Conservation (phyloP, 441 rosid genomes). For the Populus hybrid region DNA sequence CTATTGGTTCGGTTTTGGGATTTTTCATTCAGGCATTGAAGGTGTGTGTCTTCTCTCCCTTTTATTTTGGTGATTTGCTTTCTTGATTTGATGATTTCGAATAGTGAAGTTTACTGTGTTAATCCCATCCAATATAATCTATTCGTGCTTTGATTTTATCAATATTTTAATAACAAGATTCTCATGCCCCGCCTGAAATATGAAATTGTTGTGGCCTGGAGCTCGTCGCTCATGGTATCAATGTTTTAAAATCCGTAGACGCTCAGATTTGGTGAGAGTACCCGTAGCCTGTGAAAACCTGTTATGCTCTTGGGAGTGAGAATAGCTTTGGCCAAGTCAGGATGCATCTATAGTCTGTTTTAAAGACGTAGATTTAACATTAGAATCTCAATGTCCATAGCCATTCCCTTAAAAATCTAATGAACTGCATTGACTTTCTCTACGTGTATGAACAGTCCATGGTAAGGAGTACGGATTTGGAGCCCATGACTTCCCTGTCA, state of each 20-base stretch:
- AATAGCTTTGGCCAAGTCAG: neutral
- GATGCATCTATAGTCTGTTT: neutral
- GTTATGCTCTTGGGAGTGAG: neutral
- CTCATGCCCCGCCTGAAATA: neutral
- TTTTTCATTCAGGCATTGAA: slow-evolving; percentile 92
- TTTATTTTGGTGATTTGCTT: too few relatives aligned
- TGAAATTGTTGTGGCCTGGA: neutral
- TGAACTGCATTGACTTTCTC: slow-evolving; percentile 3
- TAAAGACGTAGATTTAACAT: slow-evolving; percentile 4
- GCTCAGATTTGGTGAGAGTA: neutral
- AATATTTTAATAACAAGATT: neutral
- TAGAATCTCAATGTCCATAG: neutral
- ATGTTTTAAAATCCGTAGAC: neutral
- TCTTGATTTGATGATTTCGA: neutral
- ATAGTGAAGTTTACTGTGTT: neutral
- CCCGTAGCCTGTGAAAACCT: neutral
- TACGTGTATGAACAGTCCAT: slow-evolving; percentile 44
- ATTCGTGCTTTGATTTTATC: neutral
- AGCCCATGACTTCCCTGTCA: slow-evolving; percentile 74
- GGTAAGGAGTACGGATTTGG: slow-evolving; percentile 85
- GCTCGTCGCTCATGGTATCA: neutral
- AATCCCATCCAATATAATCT: neutral
- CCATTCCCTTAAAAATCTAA: neutral
- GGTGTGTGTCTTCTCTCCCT: slow-evolving; percentile 33
- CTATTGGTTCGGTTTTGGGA: slow-evolving; percentile 88